These are phyloP conservation scores for Paecilomyces dactylethromorphus DNA, from an alignment of 2,329 filamentous ascomycete genomes.

Conservation along the genomic window DNA sequence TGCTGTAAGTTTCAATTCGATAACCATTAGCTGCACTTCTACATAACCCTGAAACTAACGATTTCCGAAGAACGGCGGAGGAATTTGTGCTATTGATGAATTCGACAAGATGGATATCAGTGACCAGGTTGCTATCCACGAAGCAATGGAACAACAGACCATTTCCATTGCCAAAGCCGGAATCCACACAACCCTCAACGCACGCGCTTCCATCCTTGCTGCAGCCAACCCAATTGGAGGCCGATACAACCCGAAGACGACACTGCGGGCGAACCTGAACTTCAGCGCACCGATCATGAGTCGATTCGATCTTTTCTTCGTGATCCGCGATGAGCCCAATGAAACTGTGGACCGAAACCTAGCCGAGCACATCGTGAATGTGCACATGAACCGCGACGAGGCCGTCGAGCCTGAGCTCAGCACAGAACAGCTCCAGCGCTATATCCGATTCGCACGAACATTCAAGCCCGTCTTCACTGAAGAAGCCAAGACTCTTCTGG, in stretches of 20 bases:
- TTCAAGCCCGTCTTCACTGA: slow-evolving; percentile 90
- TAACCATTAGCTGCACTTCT: background rate
- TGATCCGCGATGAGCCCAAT: slow-evolving; percentile 94
- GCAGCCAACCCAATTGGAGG: slow-evolving; percentile 94
- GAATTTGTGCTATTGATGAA: slow-evolving; percentile 96
- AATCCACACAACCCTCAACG: slow-evolving; percentile 95
- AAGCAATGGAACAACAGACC: slow-evolving; percentile 99
- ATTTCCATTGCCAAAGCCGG: slow-evolving; percentile 98
- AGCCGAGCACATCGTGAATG: slow-evolving; percentile 87
- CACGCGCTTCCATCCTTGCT: slow-evolving; percentile 87
- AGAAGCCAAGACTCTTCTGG: slow-evolving; percentile 76
- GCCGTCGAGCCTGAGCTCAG: slow-evolving; percentile 90
- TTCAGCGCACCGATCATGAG: slow-evolving; percentile 99
- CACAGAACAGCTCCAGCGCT: slow-evolving; percentile 92
- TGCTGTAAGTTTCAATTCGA: slow-evolving; percentile 46
- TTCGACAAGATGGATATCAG: slow-evolving; percentile 99
- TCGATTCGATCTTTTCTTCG: slow-evolving; percentile 97
- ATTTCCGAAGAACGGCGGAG: slow-evolving; percentile 58
- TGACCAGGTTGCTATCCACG: slow-evolving; percentile 97
- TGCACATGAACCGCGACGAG: slow-evolving; percentile 88
- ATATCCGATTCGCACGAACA: slow-evolving; percentile 91
- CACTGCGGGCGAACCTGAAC: slow-evolving; percentile 90
- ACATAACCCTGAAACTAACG: slow-evolving; percentile 2
- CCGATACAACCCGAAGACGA: slow-evolving; percentile 91
- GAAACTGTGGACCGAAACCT: slow-evolving; percentile 84